These are phyloP conservation scores for Talaromyces rugulosus DNA, from an alignment of 2,329 filamentous ascomycete species.

Conservation along the genomic window DNA sequence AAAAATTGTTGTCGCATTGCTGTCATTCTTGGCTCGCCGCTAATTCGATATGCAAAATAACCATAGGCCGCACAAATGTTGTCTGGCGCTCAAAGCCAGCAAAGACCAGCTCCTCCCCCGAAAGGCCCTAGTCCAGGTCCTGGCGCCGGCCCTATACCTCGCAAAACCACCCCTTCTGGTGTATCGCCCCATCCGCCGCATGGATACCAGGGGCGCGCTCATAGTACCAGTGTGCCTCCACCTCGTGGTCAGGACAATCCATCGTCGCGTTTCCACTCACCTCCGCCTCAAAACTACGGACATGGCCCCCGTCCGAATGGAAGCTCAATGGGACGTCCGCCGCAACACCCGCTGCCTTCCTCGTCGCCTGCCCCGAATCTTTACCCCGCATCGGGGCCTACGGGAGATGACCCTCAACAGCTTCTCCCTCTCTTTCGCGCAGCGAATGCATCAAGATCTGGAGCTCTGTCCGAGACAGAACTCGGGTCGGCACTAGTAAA, in stretches of 20 bases:
- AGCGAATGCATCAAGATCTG: conserved; percentile 74
- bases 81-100: conserved; percentile 9
- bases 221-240: conserved; percentile 15
- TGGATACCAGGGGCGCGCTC: conserved; percentile 23
- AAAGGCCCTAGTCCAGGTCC: conserved; percentile 4
- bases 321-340: conserved; percentile 17
- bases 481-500: conserved; percentile 90
- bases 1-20: conserved; percentile 15
- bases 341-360: conserved; percentile 55
- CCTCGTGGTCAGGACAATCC: conserved; percentile 32
- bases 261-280: conserved; percentile 37
- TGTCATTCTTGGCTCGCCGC: conserved; percentile 57
- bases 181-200: conserved; percentile 21
- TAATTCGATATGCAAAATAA: conserved; percentile 3
- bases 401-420: conserved; percentile 52
- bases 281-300: conserved; percentile 45
- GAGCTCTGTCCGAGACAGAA: conserved; percentile 79
- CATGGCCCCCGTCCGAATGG: conserved; percentile 45
- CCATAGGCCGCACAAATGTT: conserved; percentile 8
- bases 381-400: conserved; percentile 45
- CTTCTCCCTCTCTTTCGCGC: conserved; percentile 83
- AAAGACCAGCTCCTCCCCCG: conserved; percentile 11
- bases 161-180: conserved; percentile 24
- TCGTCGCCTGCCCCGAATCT: conserved; percentile 61
- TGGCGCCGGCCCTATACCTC: conserved; percentile 10